Conservation (phyloP, 352 stramenopile genomes). For the Phytophthora megakarya region DNA sequence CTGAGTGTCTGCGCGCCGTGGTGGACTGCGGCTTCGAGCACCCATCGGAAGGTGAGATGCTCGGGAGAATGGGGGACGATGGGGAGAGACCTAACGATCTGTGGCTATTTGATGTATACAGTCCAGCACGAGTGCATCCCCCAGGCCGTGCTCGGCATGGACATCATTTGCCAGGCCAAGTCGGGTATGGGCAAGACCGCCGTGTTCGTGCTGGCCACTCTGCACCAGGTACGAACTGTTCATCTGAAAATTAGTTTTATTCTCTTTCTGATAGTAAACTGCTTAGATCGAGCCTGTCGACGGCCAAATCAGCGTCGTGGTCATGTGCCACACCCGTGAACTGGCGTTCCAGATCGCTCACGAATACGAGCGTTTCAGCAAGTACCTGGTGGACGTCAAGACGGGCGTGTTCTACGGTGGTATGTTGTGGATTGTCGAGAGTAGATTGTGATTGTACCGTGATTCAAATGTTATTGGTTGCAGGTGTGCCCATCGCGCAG, state of each 20-base stretch:
- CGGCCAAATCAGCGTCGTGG: constrained; percentile 95
- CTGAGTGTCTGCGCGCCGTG: constrained; percentile 97
- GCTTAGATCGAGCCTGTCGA: constrained; percentile 89
- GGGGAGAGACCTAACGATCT: constrained; percentile 20
- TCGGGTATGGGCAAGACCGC: constrained; percentile 99
- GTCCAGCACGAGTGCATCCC: constrained; percentile 99
- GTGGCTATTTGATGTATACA: constrained; percentile 36
- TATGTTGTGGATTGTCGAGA: constrained; percentile 13
- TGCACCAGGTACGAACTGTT: constrained; percentile 93
- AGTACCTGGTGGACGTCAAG: constrained; percentile 98
- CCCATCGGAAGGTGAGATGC: constrained; percentile 95
- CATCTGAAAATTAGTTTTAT: not conserved
- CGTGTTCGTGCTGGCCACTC: constrained; percentile 99
- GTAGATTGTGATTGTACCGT: not conserved
- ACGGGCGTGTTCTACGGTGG: constrained; percentile 97
- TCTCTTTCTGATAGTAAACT: too few species aligned
- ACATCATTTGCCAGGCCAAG: constrained; percentile 99
- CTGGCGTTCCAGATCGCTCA: constrained; percentile 99
- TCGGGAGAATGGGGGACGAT: too few species aligned
- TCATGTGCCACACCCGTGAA: constrained; percentile 99
- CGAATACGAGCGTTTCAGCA: constrained; percentile 99
- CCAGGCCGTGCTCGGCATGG: constrained; percentile 99
- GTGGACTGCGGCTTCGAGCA: constrained; percentile 99
- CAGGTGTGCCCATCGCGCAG: constrained; percentile 92
- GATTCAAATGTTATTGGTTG: constrained; percentile 15